These are phyloP conservation scores for Ceratopteris richardii DNA, from an alignment of 75 land plant species.

Conservation along the genomic window DNA sequence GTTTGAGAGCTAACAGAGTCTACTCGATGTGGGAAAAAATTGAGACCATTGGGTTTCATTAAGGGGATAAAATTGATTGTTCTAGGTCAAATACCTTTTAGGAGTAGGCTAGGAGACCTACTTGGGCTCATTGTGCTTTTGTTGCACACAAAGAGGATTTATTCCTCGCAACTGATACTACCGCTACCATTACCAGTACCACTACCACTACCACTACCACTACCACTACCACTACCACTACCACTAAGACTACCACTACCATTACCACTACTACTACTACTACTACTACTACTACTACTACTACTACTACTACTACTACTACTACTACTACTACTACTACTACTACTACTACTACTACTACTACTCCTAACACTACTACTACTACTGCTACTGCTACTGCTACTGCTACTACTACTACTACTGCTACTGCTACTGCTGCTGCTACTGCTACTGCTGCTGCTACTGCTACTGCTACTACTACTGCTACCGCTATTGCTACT, in stretches of 20 bases:
- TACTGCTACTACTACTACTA: not conserved
- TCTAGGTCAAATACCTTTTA: no score
- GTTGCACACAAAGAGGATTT: no score
- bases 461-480: not conserved
- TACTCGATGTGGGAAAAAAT: no score
- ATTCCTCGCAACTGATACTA: no score
- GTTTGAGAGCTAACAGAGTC: no score
- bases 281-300: not conserved
- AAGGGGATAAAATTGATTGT: no score
- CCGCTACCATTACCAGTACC: constrained; percentile 5
- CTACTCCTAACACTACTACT: not conserved
- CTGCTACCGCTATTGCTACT: not conserved
- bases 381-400: not conserved
- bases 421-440: not conserved
- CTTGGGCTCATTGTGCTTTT: no score
- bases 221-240: constrained; percentile 2
- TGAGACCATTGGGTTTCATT: no score
- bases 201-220: constrained; percentile 6
- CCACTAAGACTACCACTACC: constrained; percentile 1
- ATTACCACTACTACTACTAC: not conserved
- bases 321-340: not conserved
- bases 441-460: not conserved
- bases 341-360: not conserved
- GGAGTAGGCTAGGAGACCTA: no score
- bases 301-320: not conserved